Evolutionary conservation across 2,329 filamentous ascomycete genomes (phyloP).

Genomic region (Xylaria sp.): DNA sequence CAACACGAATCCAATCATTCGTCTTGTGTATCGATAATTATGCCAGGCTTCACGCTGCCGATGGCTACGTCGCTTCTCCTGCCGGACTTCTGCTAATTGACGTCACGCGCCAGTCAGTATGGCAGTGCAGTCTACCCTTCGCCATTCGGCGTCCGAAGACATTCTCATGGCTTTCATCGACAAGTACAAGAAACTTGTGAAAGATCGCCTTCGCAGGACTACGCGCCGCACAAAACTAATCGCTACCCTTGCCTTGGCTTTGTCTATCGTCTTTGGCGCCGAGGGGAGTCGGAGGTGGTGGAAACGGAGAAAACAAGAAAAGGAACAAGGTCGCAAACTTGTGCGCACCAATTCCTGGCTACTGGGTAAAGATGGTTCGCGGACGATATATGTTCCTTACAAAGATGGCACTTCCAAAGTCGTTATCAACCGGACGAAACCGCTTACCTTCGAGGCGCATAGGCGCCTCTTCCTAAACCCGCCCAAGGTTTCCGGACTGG

Average conservation of each 20-base stretch:
- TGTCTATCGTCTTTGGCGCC: conserved; percentile 81
- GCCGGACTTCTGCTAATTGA: conserved; percentile 33
- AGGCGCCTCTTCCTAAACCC: conserved; percentile 92
- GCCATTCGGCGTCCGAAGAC: conserved; percentile 71
- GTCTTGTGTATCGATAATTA: conserved; percentile 27
- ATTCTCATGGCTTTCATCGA: conserved; percentile 72
- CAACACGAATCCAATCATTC: background rate
- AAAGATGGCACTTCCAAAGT: conserved; percentile 89
- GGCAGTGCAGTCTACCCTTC: conserved; percentile 89
- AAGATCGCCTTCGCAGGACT: conserved; percentile 67
- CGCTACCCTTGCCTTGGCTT: conserved; percentile 77
- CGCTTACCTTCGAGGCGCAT: conserved; percentile 95
- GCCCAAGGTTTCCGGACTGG: conserved; percentile 81
- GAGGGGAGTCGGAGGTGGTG: conserved; percentile 85
- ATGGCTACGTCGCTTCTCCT: conserved; percentile 40
- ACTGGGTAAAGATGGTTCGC: conserved; percentile 91
- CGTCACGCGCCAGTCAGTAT: conserved; percentile 60
- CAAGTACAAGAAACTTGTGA: conserved; percentile 65
- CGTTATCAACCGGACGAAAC: conserved; percentile 88
- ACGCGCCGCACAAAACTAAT: conserved; percentile 78
- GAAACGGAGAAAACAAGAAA: conserved; percentile 77
- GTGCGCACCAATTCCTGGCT: conserved; percentile 92
- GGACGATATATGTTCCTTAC: conserved; percentile 95
- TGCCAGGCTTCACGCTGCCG: conserved; percentile 35
- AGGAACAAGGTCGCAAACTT: conserved; percentile 82